Conservation (phyloP, 2,329 filamentous ascomycete species). For the Xylaria sp. region DNA sequence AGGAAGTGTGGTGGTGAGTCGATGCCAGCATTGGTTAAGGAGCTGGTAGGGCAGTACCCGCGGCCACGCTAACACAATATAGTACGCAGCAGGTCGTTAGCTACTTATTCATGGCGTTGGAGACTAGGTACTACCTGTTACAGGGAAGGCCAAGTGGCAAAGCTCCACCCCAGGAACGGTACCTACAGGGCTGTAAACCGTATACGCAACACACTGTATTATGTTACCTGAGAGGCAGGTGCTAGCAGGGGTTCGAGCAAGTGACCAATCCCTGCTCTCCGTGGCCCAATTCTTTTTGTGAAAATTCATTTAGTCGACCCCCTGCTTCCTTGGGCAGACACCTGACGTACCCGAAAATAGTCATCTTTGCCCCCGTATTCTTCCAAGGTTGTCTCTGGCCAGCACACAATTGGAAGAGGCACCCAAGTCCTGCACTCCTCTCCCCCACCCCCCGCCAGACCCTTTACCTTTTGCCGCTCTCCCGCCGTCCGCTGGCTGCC, state of each 20-base stretch:
- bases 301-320: slow-evolving; percentile 43
- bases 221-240: not conserved
- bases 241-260: slow-evolving; percentile 14
- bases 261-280: slow-evolving; percentile 19
- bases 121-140: slow-evolving; percentile 8
- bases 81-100: slow-evolving; percentile 8
- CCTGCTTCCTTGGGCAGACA: slow-evolving; percentile 26
- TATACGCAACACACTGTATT: not conserved
- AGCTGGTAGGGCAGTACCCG: slow-evolving; percentile 16
- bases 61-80: slow-evolving; percentile 2
- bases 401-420: slow-evolving; percentile 28
- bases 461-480: slow-evolving; percentile 19
- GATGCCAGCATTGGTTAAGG: slow-evolving; percentile 9
- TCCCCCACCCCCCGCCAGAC: slow-evolving; percentile 32
- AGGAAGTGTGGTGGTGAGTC: slow-evolving; percentile 9
- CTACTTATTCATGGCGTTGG: slow-evolving; percentile 17
- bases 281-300: slow-evolving; percentile 3
- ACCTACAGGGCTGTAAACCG: slow-evolving; percentile 20
- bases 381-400: slow-evolving; percentile 29
- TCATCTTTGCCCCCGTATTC: slow-evolving; percentile 39
- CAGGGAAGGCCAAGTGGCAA: slow-evolving; percentile 32
- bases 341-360: slow-evolving; percentile 40
- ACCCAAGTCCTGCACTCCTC: slow-evolving; percentile 5
- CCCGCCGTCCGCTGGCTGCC: slow-evolving; percentile 15
- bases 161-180: slow-evolving; percentile 21